Evolutionary conservation across 352 stramenopile genomes (phyloP).

Genomic region (Phytophthora syringae): DNA sequence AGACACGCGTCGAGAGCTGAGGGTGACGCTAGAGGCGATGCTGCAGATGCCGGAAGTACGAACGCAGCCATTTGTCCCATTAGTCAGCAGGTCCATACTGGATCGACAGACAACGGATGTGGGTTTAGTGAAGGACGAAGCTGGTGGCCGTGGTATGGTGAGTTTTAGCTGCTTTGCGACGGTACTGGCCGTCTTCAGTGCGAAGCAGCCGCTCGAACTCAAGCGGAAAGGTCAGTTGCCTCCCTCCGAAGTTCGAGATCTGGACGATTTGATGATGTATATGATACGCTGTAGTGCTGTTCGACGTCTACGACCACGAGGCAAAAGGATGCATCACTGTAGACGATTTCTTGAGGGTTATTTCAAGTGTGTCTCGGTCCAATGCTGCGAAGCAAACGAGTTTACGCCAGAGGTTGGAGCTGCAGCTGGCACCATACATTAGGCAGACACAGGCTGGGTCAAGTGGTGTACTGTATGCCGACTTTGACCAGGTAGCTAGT

Average conservation of each 20-base stretch:
- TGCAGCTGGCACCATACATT: conserved; percentile 17
- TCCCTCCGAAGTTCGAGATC: too few relatives aligned
- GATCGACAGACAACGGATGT: conserved; percentile 3
- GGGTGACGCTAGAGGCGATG: conserved; percentile 8
- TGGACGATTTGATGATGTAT: too few relatives aligned
- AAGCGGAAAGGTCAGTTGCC: conserved; percentile 52
- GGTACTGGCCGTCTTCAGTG: conserved; percentile 41
- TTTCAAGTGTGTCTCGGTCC: conserved; percentile 18
- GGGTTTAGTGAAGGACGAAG: too few relatives aligned
- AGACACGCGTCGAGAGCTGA: conserved; percentile 14
- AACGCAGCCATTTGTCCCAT: conserved; percentile 24
- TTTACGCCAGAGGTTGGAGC: conserved; percentile 14
- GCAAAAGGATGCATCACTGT: conserved; percentile 35
- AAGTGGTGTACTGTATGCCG: conserved; percentile 13
- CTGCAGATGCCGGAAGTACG: conserved; percentile 49
- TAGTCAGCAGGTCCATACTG: conserved; percentile 23
- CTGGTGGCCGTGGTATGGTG: too few relatives aligned
- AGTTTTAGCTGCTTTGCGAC: conserved; percentile 42
- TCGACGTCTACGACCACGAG: conserved; percentile 49
- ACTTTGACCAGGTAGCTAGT: conserved; percentile 27
- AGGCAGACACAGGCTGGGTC: neutral
- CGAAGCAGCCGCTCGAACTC: conserved; percentile 39
- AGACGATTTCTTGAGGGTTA: conserved; percentile 39
- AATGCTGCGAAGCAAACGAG: neutral
- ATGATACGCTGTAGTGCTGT: conserved; percentile 53